Evolutionary conservation across 106 monocot species (phyloP).

Genomic region (Amphibolis antarctica): DNA sequence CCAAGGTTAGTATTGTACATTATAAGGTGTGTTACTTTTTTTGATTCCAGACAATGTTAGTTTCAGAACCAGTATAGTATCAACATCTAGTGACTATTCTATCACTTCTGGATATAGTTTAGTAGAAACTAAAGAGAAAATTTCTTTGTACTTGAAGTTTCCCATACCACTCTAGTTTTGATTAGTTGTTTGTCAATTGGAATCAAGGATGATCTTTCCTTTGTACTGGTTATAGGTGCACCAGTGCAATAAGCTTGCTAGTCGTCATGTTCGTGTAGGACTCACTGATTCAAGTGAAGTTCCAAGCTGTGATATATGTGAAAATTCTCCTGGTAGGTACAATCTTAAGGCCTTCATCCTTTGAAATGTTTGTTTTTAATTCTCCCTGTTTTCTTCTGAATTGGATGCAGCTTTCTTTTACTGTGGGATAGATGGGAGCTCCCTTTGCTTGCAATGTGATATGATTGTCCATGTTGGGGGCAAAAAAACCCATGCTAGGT

Average conservation of each 20-base stretch:
- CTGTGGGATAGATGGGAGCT: slow-evolving; percentile 93
- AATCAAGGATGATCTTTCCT: too few species aligned
- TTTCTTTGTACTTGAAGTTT: not conserved
- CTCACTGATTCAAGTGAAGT: slow-evolving; percentile 73
- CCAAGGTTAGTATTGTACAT: too few species aligned
- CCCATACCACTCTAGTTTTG: not conserved
- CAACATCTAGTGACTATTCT: too few species aligned
- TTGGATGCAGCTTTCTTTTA: slow-evolving; percentile 79
- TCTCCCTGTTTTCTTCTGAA: slow-evolving; percentile 6
- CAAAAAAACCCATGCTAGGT: slow-evolving; percentile 83
- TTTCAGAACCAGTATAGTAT: too few species aligned
- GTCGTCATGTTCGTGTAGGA: slow-evolving; percentile 87
- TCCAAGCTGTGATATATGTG: slow-evolving; percentile 83
- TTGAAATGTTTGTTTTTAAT: not conserved
- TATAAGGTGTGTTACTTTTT: too few species aligned
- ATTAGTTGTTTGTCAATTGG: too few species aligned
- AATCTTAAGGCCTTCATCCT: not conserved
- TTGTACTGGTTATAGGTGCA: slow-evolving; percentile 46
- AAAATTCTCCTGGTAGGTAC: slow-evolving; percentile 60
- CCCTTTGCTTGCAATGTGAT: slow-evolving; percentile 94
- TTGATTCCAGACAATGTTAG: too few species aligned
- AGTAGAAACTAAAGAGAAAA: slow-evolving; percentile 7
- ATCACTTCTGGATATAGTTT: too few species aligned
- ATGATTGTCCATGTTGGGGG: slow-evolving; percentile 97
- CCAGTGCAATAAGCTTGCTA: slow-evolving; percentile 95